A percentile compares a stretch with the other conserved stretches of the same genome.
phyloP scores from a whole-genome alignment of 768 basidiomycete genomes.

The Lactarius pseudohatsudake region DNA sequence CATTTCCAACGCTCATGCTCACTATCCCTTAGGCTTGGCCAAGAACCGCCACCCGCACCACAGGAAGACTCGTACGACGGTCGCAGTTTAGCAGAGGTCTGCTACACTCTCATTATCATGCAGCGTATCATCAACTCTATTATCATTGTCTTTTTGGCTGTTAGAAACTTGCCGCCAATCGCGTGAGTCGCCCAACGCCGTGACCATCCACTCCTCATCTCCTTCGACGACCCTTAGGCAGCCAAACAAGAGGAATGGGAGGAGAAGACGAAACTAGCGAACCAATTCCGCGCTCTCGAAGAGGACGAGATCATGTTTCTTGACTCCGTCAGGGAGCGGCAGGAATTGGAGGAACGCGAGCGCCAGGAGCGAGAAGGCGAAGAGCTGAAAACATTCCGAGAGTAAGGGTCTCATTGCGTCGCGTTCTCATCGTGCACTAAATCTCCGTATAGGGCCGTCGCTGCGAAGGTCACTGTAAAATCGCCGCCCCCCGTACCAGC shows the following conservation, averaged over 20 bases:
- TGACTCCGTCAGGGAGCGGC: constrained; percentile 75
- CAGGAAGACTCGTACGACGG: constrained; percentile 80
- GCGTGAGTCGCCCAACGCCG: constrained; percentile 47
- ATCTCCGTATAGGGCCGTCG: constrained; percentile 54
- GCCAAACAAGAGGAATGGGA: constrained; percentile 95
- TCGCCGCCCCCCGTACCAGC: constrained; percentile 38
- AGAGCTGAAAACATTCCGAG: constrained; percentile 75
- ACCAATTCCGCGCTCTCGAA: constrained; percentile 86
- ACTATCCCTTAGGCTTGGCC: constrained; percentile 58
- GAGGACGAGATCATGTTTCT: constrained; percentile 91
- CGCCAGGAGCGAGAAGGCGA: constrained; percentile 75
- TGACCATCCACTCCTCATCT: constrained; percentile 25
- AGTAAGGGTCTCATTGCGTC: constrained; percentile 45
- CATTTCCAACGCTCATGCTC: constrained; percentile 18
- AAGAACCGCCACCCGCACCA: constrained; percentile 78
- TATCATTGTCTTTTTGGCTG: constrained; percentile 1
- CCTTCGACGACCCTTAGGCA: constrained; percentile 45
- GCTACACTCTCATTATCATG: constrained; percentile 33
- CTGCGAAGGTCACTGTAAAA: constrained; percentile 56
- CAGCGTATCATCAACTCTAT: constrained; percentile 5
- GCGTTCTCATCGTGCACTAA: constrained; percentile 8
- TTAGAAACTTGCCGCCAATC: constrained; percentile 89
- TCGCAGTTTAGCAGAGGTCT: constrained; percentile 84
- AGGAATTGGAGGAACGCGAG: constrained; percentile 72
- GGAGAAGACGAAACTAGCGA: constrained; percentile 82